Percentiles rank a stretch among this genome's conserved stretches.
Evolutionary conservation across 129 eudicot species (phyloP).

Genomic region (Lactuca sativa): DNA sequence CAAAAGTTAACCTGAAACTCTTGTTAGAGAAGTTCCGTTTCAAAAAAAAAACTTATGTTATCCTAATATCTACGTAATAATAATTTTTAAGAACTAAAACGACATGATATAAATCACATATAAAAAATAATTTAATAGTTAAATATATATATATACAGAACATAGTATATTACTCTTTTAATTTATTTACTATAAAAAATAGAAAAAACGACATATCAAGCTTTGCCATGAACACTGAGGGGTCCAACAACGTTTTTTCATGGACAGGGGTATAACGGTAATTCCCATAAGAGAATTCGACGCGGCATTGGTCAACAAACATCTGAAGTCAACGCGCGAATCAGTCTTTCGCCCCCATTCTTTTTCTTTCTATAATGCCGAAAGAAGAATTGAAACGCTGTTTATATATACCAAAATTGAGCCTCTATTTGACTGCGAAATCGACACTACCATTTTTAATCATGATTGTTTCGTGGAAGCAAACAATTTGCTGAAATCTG

Average conservation of each 20-base stretch:
- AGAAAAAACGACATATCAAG: background rate
- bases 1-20: too few relatives aligned
- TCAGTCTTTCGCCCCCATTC: constrained; percentile 8
- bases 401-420: constrained; percentile 19
- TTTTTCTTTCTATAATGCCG: constrained; percentile 18
- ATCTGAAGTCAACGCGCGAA: constrained; percentile 35
- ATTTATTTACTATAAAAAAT: too few relatives aligned
- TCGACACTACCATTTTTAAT: constrained; percentile 8
- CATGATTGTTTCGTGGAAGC: constrained; percentile 29
- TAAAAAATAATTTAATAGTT: too few relatives aligned
- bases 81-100: too few relatives aligned
- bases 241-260: background rate
- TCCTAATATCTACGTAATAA: too few relatives aligned
- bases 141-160: too few relatives aligned
- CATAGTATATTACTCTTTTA: too few relatives aligned
- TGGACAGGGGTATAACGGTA: constrained; percentile 12
- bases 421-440: constrained; percentile 29
- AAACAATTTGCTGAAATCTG: constrained; percentile 8
- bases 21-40: too few relatives aligned
- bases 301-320: constrained; percentile 44
- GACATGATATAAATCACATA: too few relatives aligned
- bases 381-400: constrained; percentile 21
- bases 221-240: background rate
- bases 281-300: constrained; percentile 1
- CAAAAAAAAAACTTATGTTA: too few relatives aligned